phyloP scores from a whole-genome alignment of 306 rosid genomes.

The Macrotyloma uniflorum region DNA sequence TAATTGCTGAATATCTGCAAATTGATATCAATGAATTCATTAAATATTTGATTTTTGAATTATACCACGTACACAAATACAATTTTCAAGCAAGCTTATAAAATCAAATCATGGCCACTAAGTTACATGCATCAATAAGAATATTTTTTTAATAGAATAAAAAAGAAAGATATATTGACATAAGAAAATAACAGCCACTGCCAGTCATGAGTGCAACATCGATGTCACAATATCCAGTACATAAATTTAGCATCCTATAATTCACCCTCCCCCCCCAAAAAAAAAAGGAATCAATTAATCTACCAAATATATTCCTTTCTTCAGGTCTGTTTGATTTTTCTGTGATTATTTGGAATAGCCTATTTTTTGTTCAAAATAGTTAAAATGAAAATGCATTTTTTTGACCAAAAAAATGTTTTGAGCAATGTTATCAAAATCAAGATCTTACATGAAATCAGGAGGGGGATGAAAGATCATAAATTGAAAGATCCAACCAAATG shows the following conservation, averaged over 20 bases:
- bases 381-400: neutral
- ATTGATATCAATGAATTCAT: conserved; percentile 20
- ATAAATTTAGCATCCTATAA: neutral
- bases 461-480: neutral
- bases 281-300: neutral
- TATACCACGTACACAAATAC: neutral
- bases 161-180: neutral
- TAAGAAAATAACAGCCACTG: conserved; percentile 3
- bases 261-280: neutral
- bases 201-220: neutral
- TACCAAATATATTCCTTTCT: conserved; percentile 8
- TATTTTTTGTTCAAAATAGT: neutral
- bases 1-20: conserved; percentile 76
- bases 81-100: conserved; percentile 19
- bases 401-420: neutral
- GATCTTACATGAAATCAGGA: neutral
- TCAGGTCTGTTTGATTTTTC: neutral
- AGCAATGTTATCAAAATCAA: neutral
- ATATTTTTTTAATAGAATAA: neutral
- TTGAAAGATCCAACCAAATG: neutral
- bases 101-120: conserved; percentile 23
- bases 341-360: neutral
- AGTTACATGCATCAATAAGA: conserved; percentile 12
- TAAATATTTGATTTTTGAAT: conserved; percentile 16
- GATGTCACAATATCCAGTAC: conserved; percentile 11